Conservation (phyloP, 768 basidiomycete genomes). For the Lyophyllum shimeji region DNA sequence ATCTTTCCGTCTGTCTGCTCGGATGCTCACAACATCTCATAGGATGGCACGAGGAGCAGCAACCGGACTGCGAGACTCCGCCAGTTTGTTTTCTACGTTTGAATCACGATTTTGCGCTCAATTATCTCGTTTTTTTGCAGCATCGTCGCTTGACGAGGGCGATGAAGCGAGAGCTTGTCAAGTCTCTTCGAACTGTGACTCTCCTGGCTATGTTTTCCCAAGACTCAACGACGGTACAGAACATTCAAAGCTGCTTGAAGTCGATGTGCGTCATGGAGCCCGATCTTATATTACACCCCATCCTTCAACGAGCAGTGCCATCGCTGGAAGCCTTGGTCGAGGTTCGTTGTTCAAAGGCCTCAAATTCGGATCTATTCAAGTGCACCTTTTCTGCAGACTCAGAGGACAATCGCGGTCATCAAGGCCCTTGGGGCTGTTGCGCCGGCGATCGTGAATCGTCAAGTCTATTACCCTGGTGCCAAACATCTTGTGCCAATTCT, state of each 20-base stretch:
- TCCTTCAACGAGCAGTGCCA: slow-evolving; percentile 82
- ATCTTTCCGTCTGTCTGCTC: neutral
- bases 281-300: slow-evolving; percentile 76
- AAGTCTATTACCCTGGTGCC: slow-evolving; percentile 78
- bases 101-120: neutral
- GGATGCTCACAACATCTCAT: neutral
- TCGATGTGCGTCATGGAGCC: slow-evolving; percentile 85
- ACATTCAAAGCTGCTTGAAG: slow-evolving; percentile 79
- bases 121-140: slow-evolving; percentile 28
- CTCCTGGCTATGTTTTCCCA: slow-evolving; percentile 91
- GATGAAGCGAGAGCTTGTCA: slow-evolving; percentile 85
- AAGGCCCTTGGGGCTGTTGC: slow-evolving; percentile 82
- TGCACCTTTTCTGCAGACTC: slow-evolving; percentile 51
- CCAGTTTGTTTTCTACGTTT: slow-evolving; percentile 31
- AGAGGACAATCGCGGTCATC: slow-evolving; percentile 82
- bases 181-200: slow-evolving; percentile 76
- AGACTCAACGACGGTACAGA: slow-evolving; percentile 68
- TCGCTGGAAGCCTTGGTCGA: slow-evolving; percentile 88
- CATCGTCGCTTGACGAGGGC: slow-evolving; percentile 72
- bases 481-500: slow-evolving; percentile 80
- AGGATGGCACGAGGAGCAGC: slow-evolving; percentile 81
- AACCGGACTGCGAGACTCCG: slow-evolving; percentile 80
- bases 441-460: slow-evolving; percentile 75
- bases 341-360: slow-evolving; percentile 36
- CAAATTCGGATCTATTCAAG: slow-evolving; percentile 3